Percentiles rank a stretch among this genome's conserved stretches.
phyloP scores from a whole-genome alignment of 2,329 filamentous ascomycete species.

The Alternaria viburni region DNA sequence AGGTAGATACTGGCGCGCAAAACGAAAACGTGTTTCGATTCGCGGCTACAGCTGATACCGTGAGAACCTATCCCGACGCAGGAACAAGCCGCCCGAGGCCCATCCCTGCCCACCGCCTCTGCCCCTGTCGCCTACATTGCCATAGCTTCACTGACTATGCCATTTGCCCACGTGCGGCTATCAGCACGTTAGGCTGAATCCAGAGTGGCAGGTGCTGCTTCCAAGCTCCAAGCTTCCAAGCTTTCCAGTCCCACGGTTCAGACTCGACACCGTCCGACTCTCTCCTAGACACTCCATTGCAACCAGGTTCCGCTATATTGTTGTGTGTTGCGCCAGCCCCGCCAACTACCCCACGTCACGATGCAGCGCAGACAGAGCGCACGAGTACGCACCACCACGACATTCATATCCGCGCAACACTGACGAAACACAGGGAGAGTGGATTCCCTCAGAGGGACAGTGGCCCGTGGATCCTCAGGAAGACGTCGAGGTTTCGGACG shows the following conservation, averaged over 20 bases:
- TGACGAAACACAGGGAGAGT: conserved; percentile 38
- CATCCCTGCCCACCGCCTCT: neutral
- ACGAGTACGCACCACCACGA: conserved; percentile 32
- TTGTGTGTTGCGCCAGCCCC: neutral
- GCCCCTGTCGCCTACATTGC: neutral
- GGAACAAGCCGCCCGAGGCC: conserved; percentile 14
- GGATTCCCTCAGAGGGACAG: conserved; percentile 59
- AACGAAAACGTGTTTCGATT: conserved; percentile 7
- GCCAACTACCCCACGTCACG: conserved; percentile 13
- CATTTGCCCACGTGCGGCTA: neutral
- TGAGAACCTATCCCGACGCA: conserved; percentile 16
- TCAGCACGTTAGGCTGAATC: neutral
- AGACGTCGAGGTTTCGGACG: conserved; percentile 63
- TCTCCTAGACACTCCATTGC: neutral
- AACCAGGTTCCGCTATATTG: neutral
- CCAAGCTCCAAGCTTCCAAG: neutral
- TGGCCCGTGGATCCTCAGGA: conserved; percentile 72
- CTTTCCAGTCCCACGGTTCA: neutral
- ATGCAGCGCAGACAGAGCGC: conserved; percentile 48
- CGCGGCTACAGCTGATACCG: conserved; percentile 10
- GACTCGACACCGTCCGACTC: neutral
- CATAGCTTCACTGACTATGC: neutral
- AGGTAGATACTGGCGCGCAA: neutral
- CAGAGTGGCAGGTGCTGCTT: neutral
- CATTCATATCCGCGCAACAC: no score